Base-by-base conservation (phyloP, 2,329 filamentous ascomycete species). In the Aspergillus pseudoterreus region DNA sequence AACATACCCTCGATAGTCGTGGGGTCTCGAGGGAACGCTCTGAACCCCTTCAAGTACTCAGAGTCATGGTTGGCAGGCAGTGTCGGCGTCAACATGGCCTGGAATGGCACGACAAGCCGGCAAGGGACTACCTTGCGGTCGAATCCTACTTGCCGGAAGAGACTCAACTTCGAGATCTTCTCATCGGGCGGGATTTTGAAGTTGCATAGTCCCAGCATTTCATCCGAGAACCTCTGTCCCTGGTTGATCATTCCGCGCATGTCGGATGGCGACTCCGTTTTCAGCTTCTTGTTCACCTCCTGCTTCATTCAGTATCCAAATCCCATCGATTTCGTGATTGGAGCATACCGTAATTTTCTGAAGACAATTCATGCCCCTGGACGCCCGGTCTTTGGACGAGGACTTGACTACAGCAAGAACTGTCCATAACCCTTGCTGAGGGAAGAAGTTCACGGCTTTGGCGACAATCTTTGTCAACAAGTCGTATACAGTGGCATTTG, bases 371-470 rank as follows among this genome's bases (percentile, higher is more conserved):
- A 71, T 64, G 10, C 83, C 84, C 52, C 82, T 76, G 6, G 71
- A 72, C 2, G 78, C 77, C 52, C 92, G 82, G 48, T 92, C 87
- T 12, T 80, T 78, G 54, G 90, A 85, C 30, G 81, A 88, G 0
- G 90, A 89, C 51, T 92, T 92, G 61, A 91, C 86, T 42, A 96
- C 86, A 8, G 92, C 90, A 49, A 97, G 82, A 33, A 99, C 75
- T 63, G 87, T 88, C 95, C 94, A 99, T 22, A 97, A 72, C 1
- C 92, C 87, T 70, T 99, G 94, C 54, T 89, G 90, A 0, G 94
- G 92, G 69, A 96, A 88, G n/a, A 84, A 79, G 39, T 84, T 80
- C 8, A 95, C 86, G n/a, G 96, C 90, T 66, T 89, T 92, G 54
- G 87, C 75, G 50, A 99, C 91, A 58, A 97, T 92, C 32, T 81